Evolutionary conservation across 768 basidiomycete genomes (phyloP).

Genomic region (Hydnum rufescens): DNA sequence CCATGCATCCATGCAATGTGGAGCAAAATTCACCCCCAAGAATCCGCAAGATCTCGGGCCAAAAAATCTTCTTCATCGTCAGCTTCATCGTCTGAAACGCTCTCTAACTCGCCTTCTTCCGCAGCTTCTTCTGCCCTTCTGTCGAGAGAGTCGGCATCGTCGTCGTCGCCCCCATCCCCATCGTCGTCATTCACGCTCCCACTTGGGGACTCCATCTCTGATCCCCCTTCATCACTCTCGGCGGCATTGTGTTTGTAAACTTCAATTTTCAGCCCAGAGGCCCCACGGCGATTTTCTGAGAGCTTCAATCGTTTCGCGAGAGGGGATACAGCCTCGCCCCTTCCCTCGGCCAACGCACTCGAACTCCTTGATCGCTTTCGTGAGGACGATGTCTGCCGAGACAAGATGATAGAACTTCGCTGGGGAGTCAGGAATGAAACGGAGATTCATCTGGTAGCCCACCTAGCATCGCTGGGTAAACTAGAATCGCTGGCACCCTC

Average conservation of each 20-base stretch:
- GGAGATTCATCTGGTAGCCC: constrained; percentile 24
- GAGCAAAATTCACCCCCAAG: too few relatives aligned
- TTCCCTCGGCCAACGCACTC: constrained; percentile 39
- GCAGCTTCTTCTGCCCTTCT: constrained; percentile 15
- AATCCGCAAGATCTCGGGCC: not conserved
- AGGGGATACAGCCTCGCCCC: constrained; percentile 29
- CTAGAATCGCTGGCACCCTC: constrained; percentile 7
- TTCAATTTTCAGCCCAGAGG: constrained; percentile 21
- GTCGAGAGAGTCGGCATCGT: constrained; percentile 45
- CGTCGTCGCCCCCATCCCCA: constrained; percentile 28
- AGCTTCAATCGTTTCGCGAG: constrained; percentile 67
- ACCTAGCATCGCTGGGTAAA: constrained; percentile 13
- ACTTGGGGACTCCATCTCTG: constrained; percentile 2
- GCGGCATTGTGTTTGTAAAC: not conserved
- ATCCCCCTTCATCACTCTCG: constrained; percentile 30
- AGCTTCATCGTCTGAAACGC: constrained; percentile 3
- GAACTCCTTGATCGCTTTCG: constrained; percentile 48
- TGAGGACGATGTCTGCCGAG: constrained; percentile 26
- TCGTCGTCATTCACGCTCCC: constrained; percentile 11
- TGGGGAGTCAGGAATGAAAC: constrained; percentile 27
- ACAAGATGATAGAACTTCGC: constrained; percentile 22
- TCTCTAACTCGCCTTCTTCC: constrained; percentile 27
- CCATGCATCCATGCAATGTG: too few relatives aligned
- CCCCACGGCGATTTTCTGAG: constrained; percentile 39
- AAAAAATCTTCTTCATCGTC: constrained; percentile 7